Evolutionary conservation across 257 asterid species (phyloP), one percentile per base, ranked within the genome.

Genomic region (Fraxinus cuspidata): DNA sequence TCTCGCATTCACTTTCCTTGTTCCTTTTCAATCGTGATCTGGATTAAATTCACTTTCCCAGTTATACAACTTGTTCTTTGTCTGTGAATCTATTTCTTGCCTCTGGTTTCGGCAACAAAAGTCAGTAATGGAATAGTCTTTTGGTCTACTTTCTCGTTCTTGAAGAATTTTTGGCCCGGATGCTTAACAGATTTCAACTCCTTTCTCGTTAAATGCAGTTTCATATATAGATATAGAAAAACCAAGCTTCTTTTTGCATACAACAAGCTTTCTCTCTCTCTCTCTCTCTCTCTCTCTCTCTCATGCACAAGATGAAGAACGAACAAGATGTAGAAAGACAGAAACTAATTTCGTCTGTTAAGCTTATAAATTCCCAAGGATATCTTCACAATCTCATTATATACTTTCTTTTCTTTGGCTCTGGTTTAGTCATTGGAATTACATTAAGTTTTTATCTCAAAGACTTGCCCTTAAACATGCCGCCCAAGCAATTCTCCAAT

Each of bases 341-440:
- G 37, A 82, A 70, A 70, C 31, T 79, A 23, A 16, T 83, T n/a
- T 29, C 75, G n/a, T 77, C 79, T 13, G 16, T 83, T 0, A 88
- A 81, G 38, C 53, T 82, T 35, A 37, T 83, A 72, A 74, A 32
- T 71, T 76, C 88, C 32, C 86, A 83, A 21, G 73, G 77, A 58
- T 74, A 80, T 63, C 84, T 90, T 73, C 90, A 90, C 0, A 88
- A 63, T 84, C 79, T 92, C 37, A 19, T 91, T 0, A 18, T 84
- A 0, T 88, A 84, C 80, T 87, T 90, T 68, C 74, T 94, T 7
- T 88, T 90, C 74, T 92, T 94, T 81, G 94, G 95, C 11, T 88
- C 85, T 53, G 98, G 98, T 53, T 67, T 94, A 27, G 91, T 85
- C 15, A 81, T 91, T 9, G 98, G 98, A 76, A 84, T 89, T 9